phyloP scores from a whole-genome alignment of 1,284 basidiomycete genomes.

The Leccinum brunneo-olivaceum region DNA sequence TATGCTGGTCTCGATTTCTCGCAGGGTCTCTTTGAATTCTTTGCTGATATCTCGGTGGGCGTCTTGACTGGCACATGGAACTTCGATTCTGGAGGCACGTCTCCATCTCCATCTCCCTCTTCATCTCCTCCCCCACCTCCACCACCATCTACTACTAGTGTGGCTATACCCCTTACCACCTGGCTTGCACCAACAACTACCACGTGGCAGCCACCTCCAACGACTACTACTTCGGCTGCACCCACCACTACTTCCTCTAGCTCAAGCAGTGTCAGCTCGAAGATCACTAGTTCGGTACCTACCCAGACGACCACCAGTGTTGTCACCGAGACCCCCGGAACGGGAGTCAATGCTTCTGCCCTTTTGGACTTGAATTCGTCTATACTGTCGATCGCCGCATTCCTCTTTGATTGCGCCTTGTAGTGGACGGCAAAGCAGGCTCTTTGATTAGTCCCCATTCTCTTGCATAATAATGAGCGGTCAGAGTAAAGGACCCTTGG shows the following conservation, averaged over 20 bases:
- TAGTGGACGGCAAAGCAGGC: constrained; percentile 9
- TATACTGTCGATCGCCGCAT: constrained; percentile 20
- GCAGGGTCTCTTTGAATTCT: constrained; percentile 46
- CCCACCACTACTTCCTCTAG: constrained; percentile 14
- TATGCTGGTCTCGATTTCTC: constrained; percentile 26
- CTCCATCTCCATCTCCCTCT: constrained; percentile 23
- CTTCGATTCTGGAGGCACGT: constrained; percentile 25
- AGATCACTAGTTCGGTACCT: constrained; percentile 11
- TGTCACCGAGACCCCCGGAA: constrained; percentile 9
- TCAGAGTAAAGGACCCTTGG: constrained; percentile 16
- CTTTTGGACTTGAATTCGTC: constrained; percentile 15
- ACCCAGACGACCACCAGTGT: constrained; percentile 14
- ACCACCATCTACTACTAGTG: constrained; percentile 14
- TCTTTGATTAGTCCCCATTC: constrained; percentile 5
- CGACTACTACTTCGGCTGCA: constrained; percentile 22
- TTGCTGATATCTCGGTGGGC: constrained; percentile 33
- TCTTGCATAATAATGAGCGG: constrained; percentile 1
- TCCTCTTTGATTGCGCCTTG: constrained; percentile 13
- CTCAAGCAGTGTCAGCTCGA: constrained; percentile 12
- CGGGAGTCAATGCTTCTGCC: constrained; percentile 6
- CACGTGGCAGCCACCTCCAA: constrained; percentile 21
- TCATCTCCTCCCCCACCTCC: constrained; percentile 7
- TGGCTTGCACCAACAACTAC: constrained; percentile 19
- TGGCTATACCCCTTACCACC: constrained; percentile 8
- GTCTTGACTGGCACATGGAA: constrained; percentile 40